Evolutionary conservation across 2,329 filamentous ascomycete genomes (phyloP), one percentile per base, ranked within the genome.

Genomic region (Aspergillus brunneoviolaceus): DNA sequence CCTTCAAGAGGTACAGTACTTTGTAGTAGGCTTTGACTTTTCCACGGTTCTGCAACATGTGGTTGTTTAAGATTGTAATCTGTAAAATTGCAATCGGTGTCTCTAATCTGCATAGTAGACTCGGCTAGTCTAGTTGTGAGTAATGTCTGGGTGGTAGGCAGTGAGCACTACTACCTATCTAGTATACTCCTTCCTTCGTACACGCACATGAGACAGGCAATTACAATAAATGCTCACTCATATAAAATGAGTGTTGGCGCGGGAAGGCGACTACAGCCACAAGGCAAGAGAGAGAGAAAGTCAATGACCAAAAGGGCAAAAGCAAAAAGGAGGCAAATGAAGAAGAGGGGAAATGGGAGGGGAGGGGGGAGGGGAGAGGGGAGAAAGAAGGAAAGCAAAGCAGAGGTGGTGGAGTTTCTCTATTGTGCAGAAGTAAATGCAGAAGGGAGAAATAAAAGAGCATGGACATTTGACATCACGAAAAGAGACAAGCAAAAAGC

Each of bases 361-460:
- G 7, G 27, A 9, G 27, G 27, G 27, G 42, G 23, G 9, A 11
- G 25, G 52, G 1, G 7, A 9, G 9, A 11, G 25, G 52, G 1
- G 7, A 9, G 27, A 9, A 7, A 29, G 27, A 29, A 29, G 27
- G 27, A 9, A 29, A 31, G 21, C 21, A 16, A 21, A 55, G 23
- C 27, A 49, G 42, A 50, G 31, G 53, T 47, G 31, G 53, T 47
- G 39, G 53, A 35, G 45, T 47, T 55, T 35, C 16, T 49, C 11
- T 35, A 45, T n/a, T 19, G n/a, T 39, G 52, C 27, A 55, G 47
- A 60, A 60, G 53, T 45, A 52, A 49, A 59, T 50, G 51, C 23
- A 42, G 55, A 58, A 53, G 57, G 58, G 55, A 55, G 60, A 63
- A 58, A 55, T 50, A 55, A 63, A 12, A 35, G 4, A 35, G 39